Evolutionary conservation across 768 basidiomycete species (phyloP).

Genomic region (Rhodosporidiobolus odoratus): DNA sequence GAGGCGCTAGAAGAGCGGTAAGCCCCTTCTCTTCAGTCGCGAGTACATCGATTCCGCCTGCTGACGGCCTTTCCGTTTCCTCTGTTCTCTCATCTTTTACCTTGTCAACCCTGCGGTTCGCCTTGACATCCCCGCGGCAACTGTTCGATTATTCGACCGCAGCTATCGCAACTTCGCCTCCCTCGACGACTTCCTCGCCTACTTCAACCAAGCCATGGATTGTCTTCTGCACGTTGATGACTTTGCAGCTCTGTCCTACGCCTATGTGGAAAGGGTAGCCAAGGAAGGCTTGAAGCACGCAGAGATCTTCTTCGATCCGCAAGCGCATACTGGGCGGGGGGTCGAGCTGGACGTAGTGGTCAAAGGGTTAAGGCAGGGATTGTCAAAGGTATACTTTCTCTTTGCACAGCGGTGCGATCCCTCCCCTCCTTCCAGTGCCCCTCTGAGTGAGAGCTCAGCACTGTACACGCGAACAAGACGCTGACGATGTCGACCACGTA

Average conservation of each 20-base stretch:
- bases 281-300: constrained; percentile 35
- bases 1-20: constrained; percentile 28
- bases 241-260: constrained; percentile 34
- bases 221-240: constrained; percentile 35
- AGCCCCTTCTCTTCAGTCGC: background rate
- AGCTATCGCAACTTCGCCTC: constrained; percentile 38
- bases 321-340: constrained; percentile 37
- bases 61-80: too few species aligned
- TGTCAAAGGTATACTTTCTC: constrained; percentile 9
- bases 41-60: too few species aligned
- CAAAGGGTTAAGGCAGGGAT: constrained; percentile 33
- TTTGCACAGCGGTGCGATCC: too few species aligned
- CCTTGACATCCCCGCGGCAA: too few species aligned
- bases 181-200: constrained; percentile 40
- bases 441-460: background rate
- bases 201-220: constrained; percentile 37
- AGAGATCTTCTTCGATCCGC: constrained; percentile 38
- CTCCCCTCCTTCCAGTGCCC: background rate
- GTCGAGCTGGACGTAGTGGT: constrained; percentile 33
- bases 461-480: too few species aligned
- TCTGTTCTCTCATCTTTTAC: too few species aligned
- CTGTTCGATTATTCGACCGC: background rate
- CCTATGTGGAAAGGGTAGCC: constrained; percentile 32
- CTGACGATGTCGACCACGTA: too few species aligned
- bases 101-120: too few species aligned